Evolutionary conservation across 257 asterid species (phyloP), one percentile per base, ranked within the genome.

Genomic region (Eucommia ulmoides): DNA sequence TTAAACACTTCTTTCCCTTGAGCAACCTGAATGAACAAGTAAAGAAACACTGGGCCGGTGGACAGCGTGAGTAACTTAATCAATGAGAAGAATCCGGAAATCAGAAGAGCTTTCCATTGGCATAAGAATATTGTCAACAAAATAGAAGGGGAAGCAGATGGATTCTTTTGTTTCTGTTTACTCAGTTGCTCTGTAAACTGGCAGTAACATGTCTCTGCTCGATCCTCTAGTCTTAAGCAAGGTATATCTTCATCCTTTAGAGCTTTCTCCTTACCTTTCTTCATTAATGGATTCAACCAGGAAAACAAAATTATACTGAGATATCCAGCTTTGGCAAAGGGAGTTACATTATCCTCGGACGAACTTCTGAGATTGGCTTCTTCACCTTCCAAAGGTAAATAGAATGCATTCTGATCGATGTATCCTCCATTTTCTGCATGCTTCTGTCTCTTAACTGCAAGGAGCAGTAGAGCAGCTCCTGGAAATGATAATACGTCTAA

Each of bases 271-370:
- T 60, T 69, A 1, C 76, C 76, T 41, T 65, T 60, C 55, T 65
- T 65, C 59, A 69, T 12, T 41, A 69, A 46, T 24, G 55, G 61
- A 56, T 57, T 50, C 62, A 69, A 56, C 76, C 76, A 69, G n/a
- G 26, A 47, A 69, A 69, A 69, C 25, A 54, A 52, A 18, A 60
- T 20, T 52, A 23, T 56, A 17, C 62, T 53, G 0, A 65, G 60
- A 23, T 53, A 18, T 53, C 72, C 68, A 45, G 76, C 72, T 44
- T 45, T 41, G 6, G 62, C 56, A 60, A 65, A 69, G 47, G 68
- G 62, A 23, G 71, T 69, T 26, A 49, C 19, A 3, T 44, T 51
- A 11, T 46, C 54, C 1, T 3, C 14, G 0, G 29, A 19, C 8
- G 49, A 24, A 21, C 41, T 51, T 20, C 47, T n/a, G n/a, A 14